phyloP scores from a whole-genome alignment of 1,284 basidiomycete genomes.

The Coriolopsis trogii region DNA sequence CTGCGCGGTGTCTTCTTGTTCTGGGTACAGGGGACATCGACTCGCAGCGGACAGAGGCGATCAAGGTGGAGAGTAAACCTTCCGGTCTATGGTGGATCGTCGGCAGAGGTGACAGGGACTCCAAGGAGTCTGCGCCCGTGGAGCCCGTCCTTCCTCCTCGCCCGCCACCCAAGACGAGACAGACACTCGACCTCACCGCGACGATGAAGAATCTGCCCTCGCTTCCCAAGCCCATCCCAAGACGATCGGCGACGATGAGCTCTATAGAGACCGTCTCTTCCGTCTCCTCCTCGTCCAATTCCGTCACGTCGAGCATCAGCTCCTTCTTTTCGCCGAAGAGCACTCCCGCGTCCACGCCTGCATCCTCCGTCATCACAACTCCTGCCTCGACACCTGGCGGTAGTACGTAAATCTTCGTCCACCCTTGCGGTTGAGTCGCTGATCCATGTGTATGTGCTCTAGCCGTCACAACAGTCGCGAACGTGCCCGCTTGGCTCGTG shows the following conservation, averaged over 20 bases:
- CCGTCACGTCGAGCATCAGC: slow-evolving; percentile 14
- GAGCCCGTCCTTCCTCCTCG: slow-evolving; percentile 15
- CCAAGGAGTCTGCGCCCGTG: slow-evolving; percentile 17
- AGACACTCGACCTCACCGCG: slow-evolving; percentile 28
- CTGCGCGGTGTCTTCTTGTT: no score
- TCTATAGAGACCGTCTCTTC: slow-evolving; percentile 33
- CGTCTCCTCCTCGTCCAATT: slow-evolving; percentile 18
- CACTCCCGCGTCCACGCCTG: slow-evolving; percentile 18
- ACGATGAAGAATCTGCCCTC: slow-evolving; percentile 31
- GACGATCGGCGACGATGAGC: slow-evolving; percentile 31
- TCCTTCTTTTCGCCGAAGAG: slow-evolving; percentile 22
- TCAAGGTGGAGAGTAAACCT: slow-evolving; percentile 59
- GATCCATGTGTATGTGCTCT: no score
- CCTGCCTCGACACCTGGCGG: slow-evolving; percentile 32
- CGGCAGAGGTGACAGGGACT: slow-evolving; percentile 42
- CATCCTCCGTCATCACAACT: slow-evolving; percentile 22
- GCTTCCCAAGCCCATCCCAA: slow-evolving; percentile 22
- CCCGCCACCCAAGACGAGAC: slow-evolving; percentile 27
- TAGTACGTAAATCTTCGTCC: slow-evolving; percentile 28
- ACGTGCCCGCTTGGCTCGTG: slow-evolving; percentile 72
- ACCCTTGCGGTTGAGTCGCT: no score
- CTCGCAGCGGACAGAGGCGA: slow-evolving; percentile 52
- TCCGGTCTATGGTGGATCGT: slow-evolving; percentile 64
- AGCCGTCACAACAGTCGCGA: slow-evolving; percentile 54
- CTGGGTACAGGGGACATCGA: slow-evolving; percentile 60